Conservation (phyloP, 192 early-diverging fungal genomes). For the Pilaira anomala region DNA sequence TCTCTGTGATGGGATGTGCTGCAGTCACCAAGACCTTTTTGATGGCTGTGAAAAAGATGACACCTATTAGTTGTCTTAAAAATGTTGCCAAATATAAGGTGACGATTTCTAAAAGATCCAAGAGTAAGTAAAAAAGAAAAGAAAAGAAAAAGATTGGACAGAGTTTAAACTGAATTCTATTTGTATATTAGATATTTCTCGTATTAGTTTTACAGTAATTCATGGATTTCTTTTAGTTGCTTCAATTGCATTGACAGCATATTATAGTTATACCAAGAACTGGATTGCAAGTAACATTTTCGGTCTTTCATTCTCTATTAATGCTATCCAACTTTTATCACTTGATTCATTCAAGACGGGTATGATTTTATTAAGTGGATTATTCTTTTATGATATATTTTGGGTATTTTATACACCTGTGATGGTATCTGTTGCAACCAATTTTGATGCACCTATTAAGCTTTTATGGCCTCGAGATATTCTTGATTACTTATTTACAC, state of each 20-base stretch:
- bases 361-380: conserved; percentile 85
- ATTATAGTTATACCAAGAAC: conserved; percentile 84
- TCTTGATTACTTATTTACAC: conserved; percentile 46
- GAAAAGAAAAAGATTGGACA: too few relatives aligned
- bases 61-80: conserved; percentile 40
- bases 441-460: conserved; percentile 96
- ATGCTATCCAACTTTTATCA: conserved; percentile 81
- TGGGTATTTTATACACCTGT: conserved; percentile 99
- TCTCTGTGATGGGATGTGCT: conserved; percentile 77
- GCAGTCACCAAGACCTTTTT: conserved; percentile 65
- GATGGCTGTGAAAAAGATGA: conserved; percentile 45
- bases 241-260: conserved; percentile 59
- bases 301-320: conserved; percentile 82
- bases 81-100: conserved; percentile 74
- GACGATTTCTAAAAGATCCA: conserved; percentile 59
- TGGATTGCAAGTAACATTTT: conserved; percentile 91
- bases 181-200: conserved; percentile 47
- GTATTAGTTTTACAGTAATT: conserved; percentile 57
- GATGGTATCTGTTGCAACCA: conserved; percentile 97
- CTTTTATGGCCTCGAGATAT: conserved; percentile 82
- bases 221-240: conserved; percentile 59
- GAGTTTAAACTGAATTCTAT: background rate
- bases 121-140: conserved; percentile 54
- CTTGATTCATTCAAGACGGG: conserved; percentile 96
- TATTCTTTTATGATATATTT: conserved; percentile 97